Conservation (phyloP, 352 stramenopile species). For the Salisapilia sapeloensis region DNA sequence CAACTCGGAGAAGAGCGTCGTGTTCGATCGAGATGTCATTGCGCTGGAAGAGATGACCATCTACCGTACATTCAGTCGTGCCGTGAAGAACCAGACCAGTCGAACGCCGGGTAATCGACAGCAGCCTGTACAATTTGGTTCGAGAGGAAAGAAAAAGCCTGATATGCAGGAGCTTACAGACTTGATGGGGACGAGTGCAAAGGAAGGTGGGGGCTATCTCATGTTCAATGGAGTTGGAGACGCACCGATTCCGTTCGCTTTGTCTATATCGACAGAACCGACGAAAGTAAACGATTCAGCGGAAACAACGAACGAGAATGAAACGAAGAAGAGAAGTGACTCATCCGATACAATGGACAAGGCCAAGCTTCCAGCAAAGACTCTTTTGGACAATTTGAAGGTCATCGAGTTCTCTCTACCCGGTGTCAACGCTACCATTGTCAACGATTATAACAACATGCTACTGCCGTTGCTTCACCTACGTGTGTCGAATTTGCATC, state of each 20-base stretch:
- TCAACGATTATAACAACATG: constrained; percentile 84
- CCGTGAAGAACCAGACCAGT: constrained; percentile 13
- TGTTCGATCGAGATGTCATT: constrained; percentile 62
- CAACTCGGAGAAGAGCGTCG: constrained; percentile 59
- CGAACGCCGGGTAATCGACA: constrained; percentile 17
- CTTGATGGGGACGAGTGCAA: constrained; percentile 9
- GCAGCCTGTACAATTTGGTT: constrained; percentile 1
- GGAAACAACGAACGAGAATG: constrained; percentile 1
- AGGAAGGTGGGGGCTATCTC: constrained; percentile 52
- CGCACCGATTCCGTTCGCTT: constrained; percentile 53
- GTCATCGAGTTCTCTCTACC: constrained; percentile 60
- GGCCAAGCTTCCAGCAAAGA: constrained; percentile 5
- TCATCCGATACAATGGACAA: constrained; percentile 2
- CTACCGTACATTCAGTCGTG: constrained; percentile 42
- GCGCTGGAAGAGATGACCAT: constrained; percentile 71
- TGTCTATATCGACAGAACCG: constrained; percentile 33
- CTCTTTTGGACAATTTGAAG: constrained; percentile 35
- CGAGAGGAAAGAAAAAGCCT: neutral
- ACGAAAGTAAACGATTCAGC: constrained; percentile 1
- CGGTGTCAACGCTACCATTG: constrained; percentile 58
- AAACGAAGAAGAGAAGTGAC: constrained; percentile 1
- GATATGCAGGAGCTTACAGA: constrained; percentile 8
- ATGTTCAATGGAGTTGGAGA: constrained; percentile 81
- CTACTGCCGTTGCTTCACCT: constrained; percentile 62
- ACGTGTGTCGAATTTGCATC: constrained; percentile 42